These are phyloP conservation scores for Cetradonia linearis DNA, from an alignment of 495 filamentous ascomycete species.

Conservation along the genomic window DNA sequence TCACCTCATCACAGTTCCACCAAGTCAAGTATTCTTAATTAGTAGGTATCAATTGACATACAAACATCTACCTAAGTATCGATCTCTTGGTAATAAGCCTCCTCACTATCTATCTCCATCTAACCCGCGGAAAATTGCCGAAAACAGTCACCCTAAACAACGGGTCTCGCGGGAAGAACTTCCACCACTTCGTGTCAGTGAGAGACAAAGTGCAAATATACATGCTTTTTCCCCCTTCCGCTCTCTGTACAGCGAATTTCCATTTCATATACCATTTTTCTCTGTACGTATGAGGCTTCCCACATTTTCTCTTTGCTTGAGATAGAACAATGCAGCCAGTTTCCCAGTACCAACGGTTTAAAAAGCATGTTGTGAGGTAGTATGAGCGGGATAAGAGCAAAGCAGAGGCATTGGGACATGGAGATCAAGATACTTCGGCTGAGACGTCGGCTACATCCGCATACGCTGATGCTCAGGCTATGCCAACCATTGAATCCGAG, in stretches of 20 bases:
- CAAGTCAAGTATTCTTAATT: too few relatives aligned
- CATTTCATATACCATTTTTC: too few relatives aligned
- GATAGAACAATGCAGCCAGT: conserved; percentile 30
- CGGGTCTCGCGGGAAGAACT: background rate
- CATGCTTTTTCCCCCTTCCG: too few relatives aligned
- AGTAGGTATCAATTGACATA: too few relatives aligned
- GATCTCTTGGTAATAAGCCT: background rate
- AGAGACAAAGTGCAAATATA: too few relatives aligned
- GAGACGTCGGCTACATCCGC: background rate
- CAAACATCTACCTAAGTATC: too few relatives aligned
- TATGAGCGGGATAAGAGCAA: conserved; percentile 22
- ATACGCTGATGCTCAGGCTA: background rate
- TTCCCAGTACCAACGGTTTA: conserved; percentile 35
- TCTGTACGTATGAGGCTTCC: background rate
- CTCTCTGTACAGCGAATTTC: too few relatives aligned
- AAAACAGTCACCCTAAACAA: background rate
- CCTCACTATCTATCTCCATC: background rate
- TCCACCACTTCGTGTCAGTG: background rate
- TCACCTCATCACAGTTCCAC: too few relatives aligned
- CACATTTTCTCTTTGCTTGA: background rate
- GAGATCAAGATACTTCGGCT: background rate
- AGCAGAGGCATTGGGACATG: conserved; percentile 11
- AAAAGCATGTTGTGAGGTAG: conserved; percentile 29
- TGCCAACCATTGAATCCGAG: background rate
- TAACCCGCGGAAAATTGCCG: conserved; percentile 3